Percentiles rank a stretch among this genome's conserved stretches.
Evolutionary conservation across 2,329 filamentous ascomycete genomes (phyloP).

Genomic region (Colletotrichum phormii): DNA sequence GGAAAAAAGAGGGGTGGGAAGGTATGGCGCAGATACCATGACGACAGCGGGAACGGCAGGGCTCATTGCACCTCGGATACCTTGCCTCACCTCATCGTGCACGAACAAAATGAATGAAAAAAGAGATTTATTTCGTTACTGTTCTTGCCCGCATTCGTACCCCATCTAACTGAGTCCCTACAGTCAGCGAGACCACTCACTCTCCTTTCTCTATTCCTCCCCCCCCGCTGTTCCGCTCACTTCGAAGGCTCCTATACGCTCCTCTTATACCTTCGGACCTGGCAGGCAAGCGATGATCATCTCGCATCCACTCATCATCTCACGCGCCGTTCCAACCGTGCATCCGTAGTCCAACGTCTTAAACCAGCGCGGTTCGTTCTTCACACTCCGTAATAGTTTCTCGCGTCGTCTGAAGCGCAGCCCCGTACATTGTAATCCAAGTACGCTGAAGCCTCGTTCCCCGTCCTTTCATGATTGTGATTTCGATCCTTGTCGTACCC

Average conservation of each 20-base stretch:
- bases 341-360: slow-evolving; percentile 12
- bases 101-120: background rate
- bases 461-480: background rate
- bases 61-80: no score
- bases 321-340: background rate
- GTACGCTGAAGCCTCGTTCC: background rate
- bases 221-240: background rate
- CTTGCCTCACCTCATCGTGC: background rate
- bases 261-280: background rate
- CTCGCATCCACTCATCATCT: background rate
- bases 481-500: background rate
- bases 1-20: no score
- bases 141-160: slow-evolving; percentile 1
- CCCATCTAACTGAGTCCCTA: slow-evolving; percentile 7
- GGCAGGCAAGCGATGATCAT: background rate
- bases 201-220: slow-evolving; percentile 4
- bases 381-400: background rate
- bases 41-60: background rate
- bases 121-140: slow-evolving; percentile 13
- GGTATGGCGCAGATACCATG: no score
- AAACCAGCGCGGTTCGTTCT: background rate
- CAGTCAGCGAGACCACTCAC: background rate
- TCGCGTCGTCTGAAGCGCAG: background rate
- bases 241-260: background rate
- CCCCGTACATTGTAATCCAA: background rate